phyloP scores from a whole-genome alignment of 192 early-diverging fungal genomes.

The Podila clonocystis region DNA sequence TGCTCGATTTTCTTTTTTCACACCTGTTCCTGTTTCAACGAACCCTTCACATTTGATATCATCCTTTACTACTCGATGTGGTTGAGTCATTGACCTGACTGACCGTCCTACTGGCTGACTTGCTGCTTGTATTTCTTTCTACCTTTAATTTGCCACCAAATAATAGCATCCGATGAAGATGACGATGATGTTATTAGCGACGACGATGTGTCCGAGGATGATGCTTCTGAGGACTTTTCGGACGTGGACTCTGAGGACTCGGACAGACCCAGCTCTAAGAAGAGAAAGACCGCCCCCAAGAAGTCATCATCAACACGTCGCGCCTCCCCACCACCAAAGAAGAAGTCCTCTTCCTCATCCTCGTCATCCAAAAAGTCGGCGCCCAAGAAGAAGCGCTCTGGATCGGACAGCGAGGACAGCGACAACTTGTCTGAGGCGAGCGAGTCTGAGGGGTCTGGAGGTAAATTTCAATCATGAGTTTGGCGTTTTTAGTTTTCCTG shows the following conservation, averaged over 20 bases:
- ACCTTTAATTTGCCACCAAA: not conserved
- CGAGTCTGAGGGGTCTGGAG: slow-evolving; percentile 48
- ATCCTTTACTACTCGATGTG: slow-evolving; percentile 3
- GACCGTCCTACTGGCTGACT: too few relatives aligned
- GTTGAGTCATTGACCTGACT: not conserved
- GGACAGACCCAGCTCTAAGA: slow-evolving; percentile 23
- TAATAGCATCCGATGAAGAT: slow-evolving; percentile 25
- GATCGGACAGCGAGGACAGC: slow-evolving; percentile 15
- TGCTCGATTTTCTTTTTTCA: not conserved
- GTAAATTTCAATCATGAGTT: slow-evolving; percentile 2
- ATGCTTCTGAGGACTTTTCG: slow-evolving; percentile 34
- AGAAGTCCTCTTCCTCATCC: slow-evolving; percentile 30
- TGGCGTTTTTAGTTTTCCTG: not conserved
- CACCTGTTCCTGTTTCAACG: not conserved
- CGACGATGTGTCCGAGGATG: slow-evolving; percentile 22
- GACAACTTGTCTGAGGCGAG: slow-evolving; percentile 38
- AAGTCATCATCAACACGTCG: slow-evolving; percentile 26
- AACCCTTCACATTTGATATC: not conserved
- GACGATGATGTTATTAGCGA: slow-evolving; percentile 27
- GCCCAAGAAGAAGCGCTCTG: slow-evolving; percentile 31
- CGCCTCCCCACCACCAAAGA: slow-evolving; percentile 42
- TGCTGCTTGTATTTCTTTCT: not conserved
- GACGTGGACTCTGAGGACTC: slow-evolving; percentile 48
- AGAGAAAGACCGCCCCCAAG: slow-evolving; percentile 26
- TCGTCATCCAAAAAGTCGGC: slow-evolving; percentile 27